Percentiles rank a stretch among this genome's conserved stretches.
Conservation (phyloP, 208 protist species). For the Leishmania guyanensis region DNA sequence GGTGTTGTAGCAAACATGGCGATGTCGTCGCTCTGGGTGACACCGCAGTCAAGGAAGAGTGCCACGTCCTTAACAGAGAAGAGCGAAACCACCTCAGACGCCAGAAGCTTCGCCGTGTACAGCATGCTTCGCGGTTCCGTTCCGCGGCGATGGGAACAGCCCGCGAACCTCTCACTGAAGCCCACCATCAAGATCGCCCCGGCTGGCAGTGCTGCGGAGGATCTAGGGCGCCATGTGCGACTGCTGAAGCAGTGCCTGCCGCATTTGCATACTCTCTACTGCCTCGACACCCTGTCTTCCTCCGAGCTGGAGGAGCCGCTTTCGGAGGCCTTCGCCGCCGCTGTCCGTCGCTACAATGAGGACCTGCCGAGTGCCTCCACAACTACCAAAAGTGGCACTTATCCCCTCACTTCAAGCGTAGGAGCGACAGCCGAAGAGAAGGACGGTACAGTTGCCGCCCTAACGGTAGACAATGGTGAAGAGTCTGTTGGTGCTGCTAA, state of each 20-base stretch:
- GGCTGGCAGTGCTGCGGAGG: constrained; percentile 30
- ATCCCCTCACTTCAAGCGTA: not conserved
- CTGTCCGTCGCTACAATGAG: constrained; percentile 35
- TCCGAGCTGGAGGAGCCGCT: constrained; percentile 52
- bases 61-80: not conserved
- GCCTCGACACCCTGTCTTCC: constrained; percentile 64
- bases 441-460: not conserved
- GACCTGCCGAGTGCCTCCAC: constrained; percentile 7
- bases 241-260: constrained; percentile 39
- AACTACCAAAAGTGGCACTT: not conserved
- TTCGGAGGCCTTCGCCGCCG: constrained; percentile 54
- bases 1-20: constrained; percentile 84
- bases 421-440: not conserved
- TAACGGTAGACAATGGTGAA: not conserved
- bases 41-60: not conserved
- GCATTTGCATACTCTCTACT: constrained; percentile 36
- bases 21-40: constrained; percentile 74
- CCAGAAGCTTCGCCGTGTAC: constrained; percentile 49
- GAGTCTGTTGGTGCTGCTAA: not conserved
- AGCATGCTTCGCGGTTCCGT: constrained; percentile 76
- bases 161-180: constrained; percentile 71
- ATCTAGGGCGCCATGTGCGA: constrained; percentile 48
- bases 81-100: not conserved
- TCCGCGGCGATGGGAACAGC: constrained; percentile 78
- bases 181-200: constrained; percentile 64